These are phyloP conservation scores for Amylostereum areolatum DNA, from an alignment of 1,284 basidiomycete species.

Conservation along the genomic window DNA sequence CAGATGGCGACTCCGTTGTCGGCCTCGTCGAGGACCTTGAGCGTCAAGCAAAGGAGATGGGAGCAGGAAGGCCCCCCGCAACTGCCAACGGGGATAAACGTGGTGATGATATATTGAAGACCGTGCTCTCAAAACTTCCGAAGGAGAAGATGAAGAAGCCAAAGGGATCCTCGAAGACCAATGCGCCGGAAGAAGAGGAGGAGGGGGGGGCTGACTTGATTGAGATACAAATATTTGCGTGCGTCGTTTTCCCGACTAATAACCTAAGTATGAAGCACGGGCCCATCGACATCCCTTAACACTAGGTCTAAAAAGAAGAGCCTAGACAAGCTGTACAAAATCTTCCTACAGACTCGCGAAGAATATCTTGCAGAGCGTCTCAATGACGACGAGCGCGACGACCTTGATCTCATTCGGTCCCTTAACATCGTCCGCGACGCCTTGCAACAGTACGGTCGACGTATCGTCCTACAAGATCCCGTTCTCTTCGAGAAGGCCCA, in stretches of 20 bases:
- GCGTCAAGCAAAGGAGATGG: too few relatives aligned
- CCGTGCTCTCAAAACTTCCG: slow-evolving; percentile 3
- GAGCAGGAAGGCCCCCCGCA: too few relatives aligned
- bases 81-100: too few relatives aligned
- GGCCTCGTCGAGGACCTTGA: too few relatives aligned
- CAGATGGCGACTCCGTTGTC: too few relatives aligned
- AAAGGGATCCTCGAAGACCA: not conserved
- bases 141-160: slow-evolving; percentile 11
- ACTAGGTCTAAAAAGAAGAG: slow-evolving; percentile 4
- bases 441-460: slow-evolving; percentile 13
- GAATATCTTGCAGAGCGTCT: too few relatives aligned
- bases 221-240: slow-evolving; percentile 16
- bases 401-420: not conserved
- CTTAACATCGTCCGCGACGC: not conserved
- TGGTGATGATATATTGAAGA: too few relatives aligned
- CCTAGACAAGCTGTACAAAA: not conserved
- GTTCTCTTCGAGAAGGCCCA: slow-evolving; percentile 19
- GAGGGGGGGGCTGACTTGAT: slow-evolving; percentile 22
- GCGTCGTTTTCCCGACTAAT: not conserved
- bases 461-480: slow-evolving; percentile 22
- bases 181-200: slow-evolving; percentile 1
- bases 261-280: not conserved
- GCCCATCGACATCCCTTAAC: not conserved
- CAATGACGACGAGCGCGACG: not conserved
- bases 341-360: not conserved